Conservation (phyloP, 331 rosid genomes). For the Pyrus hybrid region DNA sequence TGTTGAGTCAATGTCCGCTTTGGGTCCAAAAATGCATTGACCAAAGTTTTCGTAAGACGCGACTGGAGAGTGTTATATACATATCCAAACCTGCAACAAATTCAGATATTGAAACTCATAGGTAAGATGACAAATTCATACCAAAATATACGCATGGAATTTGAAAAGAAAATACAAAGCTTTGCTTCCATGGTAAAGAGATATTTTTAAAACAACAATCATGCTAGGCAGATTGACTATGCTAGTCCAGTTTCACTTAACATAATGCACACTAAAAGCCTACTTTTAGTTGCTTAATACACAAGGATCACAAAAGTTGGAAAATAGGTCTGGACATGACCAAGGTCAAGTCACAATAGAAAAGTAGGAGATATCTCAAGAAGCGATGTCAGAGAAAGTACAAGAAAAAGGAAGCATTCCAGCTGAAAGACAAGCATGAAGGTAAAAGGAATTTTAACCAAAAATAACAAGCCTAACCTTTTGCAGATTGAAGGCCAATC, state of each 20-base stretch:
- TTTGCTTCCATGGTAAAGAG: not conserved
- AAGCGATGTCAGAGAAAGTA: not conserved
- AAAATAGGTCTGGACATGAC: not conserved
- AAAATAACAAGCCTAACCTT: constrained; percentile 44
- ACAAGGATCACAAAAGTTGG: not conserved
- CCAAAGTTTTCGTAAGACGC: constrained; percentile 75
- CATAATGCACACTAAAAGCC: not conserved
- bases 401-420: not conserved
- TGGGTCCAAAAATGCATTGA: constrained; percentile 87
- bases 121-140: not conserved
- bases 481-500: constrained; percentile 34
- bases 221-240: too few species aligned
- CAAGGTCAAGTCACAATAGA: not conserved
- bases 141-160: not conserved
- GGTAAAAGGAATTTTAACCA: not conserved
- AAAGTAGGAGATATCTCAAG: not conserved
- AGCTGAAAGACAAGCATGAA: not conserved
- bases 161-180: not conserved
- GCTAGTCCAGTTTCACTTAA: not conserved
- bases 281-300: not conserved
- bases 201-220: not conserved
- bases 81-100: constrained; percentile 70
- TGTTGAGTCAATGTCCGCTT: constrained; percentile 74
- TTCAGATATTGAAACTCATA: not conserved
- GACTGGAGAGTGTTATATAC: constrained; percentile 82